Percentiles rank a stretch among this genome's conserved stretches.
Conservation (phyloP, 148 eudicot genomes). For the Fagopyrum tataricum region DNA sequence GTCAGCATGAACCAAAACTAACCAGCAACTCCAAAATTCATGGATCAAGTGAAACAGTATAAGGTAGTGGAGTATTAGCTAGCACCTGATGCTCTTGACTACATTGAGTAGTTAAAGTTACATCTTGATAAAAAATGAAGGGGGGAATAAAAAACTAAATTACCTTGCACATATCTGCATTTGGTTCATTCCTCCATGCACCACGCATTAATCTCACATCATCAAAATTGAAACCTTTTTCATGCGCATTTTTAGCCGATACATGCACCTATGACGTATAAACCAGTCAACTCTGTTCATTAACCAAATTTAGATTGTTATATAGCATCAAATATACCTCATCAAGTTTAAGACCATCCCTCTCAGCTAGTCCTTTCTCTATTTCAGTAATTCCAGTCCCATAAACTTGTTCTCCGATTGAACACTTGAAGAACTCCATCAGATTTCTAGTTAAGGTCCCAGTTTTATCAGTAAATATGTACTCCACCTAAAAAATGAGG, state of each 20-base stretch:
- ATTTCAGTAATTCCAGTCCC: slow-evolving; percentile 92
- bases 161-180: slow-evolving; percentile 92
- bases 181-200: slow-evolving; percentile 95
- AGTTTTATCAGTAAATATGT: slow-evolving; percentile 91
- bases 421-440: slow-evolving; percentile 99
- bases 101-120: neutral
- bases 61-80: neutral
- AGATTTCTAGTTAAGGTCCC: slow-evolving; percentile 88
- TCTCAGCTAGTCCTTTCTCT: slow-evolving; percentile 77
- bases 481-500: slow-evolving; percentile 65
- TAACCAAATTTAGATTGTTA: slow-evolving; percentile 1
- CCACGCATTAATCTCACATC: slow-evolving; percentile 86
- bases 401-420: slow-evolving; percentile 86
- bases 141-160: neutral
- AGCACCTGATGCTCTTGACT: neutral
- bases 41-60: neutral
- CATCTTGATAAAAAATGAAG: neutral
- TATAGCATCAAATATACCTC: slow-evolving; percentile 32
- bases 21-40: neutral
- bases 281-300: slow-evolving; percentile 15
- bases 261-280: slow-evolving; percentile 32
- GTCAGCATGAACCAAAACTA: neutral
- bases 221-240: slow-evolving; percentile 94
- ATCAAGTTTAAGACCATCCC: slow-evolving; percentile 45
- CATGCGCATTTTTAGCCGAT: slow-evolving; percentile 46